Base-by-base conservation (phyloP, 73 alveolate genomes). In the Paramecium sexaurelia region DNA sequence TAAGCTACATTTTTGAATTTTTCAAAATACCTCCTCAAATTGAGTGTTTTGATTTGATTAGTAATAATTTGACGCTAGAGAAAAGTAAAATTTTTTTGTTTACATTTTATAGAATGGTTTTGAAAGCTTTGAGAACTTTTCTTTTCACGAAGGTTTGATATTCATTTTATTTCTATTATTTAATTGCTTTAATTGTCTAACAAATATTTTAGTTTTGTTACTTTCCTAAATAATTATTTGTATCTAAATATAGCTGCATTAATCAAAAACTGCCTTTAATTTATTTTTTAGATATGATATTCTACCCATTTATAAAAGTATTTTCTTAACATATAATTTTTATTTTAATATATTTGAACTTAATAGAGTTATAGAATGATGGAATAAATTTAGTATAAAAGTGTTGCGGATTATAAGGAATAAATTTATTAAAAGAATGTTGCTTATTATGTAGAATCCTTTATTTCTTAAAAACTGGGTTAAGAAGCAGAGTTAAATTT, bases 251-350 rank as follows among this genome's bases (percentile, higher is more conserved):
- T 61, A 2, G 83, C 26, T 20, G 83, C 83, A 61, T 61, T 61
- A 0, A 61, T 61, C 83, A 61, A 61, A 15, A 32, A 61, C 10
- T 32, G 39, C 17, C 83, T 26, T 20, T 61, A 19, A 8, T 61
- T 61, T 4, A 61, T 61, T 61, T 61, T 61, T 29, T 7, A 29
- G 11, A 61, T 61, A 8, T 61, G 83, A 61, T 61, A 61, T 61
- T 61, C 83, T 61, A 61, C 83, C 83, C 83, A 61, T 32, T 61
- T 61, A 32, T 61, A 61, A 24, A 61, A 61, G 43, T 32, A 61
- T 29, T 11, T 61, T 11, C 47, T 61, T 61, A 61, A 61, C 83
- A 61, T 61, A 11, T 11, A 51, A 51, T 51, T 51, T 51, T 1
- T 61, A 61, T 61, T 61, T 17, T 9, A 17, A 56, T 24, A 4